Evolutionary conservation across 805 yeast species (phyloP).

Genomic region (Tetrapisispora iriomotensis): DNA sequence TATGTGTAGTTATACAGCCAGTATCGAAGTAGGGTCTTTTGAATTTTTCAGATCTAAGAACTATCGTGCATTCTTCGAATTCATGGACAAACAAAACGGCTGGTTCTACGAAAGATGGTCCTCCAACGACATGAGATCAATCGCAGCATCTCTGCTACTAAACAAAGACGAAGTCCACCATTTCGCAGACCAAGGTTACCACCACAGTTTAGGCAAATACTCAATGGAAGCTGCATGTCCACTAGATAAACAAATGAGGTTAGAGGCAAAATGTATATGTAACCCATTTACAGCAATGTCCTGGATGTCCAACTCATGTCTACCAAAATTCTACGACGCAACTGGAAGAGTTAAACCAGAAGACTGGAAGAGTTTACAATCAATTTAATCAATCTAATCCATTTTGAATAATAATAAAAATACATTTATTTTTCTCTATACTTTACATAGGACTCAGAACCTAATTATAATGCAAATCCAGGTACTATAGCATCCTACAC

Average conservation of each 20-base stretch:
- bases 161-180: conserved; percentile 62
- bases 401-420: too few species aligned
- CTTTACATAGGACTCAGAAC: too few species aligned
- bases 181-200: conserved; percentile 75
- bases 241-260: conserved; percentile 3
- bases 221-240: conserved; percentile 80
- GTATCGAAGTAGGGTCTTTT: conserved; percentile 77
- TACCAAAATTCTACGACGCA: conserved; percentile 4
- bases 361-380: conserved; percentile 1
- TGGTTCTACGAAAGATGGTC: conserved; percentile 90
- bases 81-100: conserved; percentile 60
- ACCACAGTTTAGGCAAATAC: conserved; percentile 34
- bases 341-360: conserved; percentile 2
- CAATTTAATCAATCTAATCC: neutral
- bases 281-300: conserved; percentile 1
- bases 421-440: too few species aligned
- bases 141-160: conserved; percentile 62
- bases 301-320: conserved; percentile 3
- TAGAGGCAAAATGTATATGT: conserved; percentile 4
- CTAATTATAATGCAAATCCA: too few species aligned
- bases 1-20: conserved; percentile 79
- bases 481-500: too few species aligned
- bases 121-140: conserved; percentile 78
- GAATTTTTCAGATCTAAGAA: conserved; percentile 65
- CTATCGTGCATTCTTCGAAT: conserved; percentile 50